Conservation (phyloP, 768 basidiomycete species). For the Kwoniella sp. region DNA sequence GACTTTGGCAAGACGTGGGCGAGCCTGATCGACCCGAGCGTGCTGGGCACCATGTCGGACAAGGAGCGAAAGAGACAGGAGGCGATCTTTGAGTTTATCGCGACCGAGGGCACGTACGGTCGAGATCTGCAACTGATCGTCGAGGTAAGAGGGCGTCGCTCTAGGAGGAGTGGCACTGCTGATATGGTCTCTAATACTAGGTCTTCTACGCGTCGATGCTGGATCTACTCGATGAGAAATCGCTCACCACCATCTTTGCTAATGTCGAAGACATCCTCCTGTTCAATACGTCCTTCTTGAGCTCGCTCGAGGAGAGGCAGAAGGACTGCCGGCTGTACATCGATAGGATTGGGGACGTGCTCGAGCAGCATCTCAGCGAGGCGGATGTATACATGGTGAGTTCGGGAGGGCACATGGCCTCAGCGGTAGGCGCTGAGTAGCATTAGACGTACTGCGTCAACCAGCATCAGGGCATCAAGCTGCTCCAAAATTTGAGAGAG, state of each 20-base stretch:
- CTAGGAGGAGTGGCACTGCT: neutral
- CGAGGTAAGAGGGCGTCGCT: slow-evolving; percentile 65
- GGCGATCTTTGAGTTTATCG: slow-evolving; percentile 91
- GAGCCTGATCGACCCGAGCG: slow-evolving; percentile 79
- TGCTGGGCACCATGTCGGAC: slow-evolving; percentile 71
- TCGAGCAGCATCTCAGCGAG: slow-evolving; percentile 67
- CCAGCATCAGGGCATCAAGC: slow-evolving; percentile 70
- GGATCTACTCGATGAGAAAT: slow-evolving; percentile 63
- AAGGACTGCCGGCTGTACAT: slow-evolving; percentile 87
- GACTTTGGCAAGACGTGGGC: slow-evolving; percentile 70
- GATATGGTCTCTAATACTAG: slow-evolving; percentile 50
- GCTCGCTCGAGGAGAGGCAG: slow-evolving; percentile 84
- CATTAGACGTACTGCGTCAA: slow-evolving; percentile 91
- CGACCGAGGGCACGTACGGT: slow-evolving; percentile 84
- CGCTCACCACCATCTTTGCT: slow-evolving; percentile 76
- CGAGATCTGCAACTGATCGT: slow-evolving; percentile 87
- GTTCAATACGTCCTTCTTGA: slow-evolving; percentile 80
- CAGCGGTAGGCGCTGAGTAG: too few relatives aligned
- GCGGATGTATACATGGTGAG: slow-evolving; percentile 76
- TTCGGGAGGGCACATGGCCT: neutral
- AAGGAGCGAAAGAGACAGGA: slow-evolving; percentile 84
- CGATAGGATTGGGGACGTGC: slow-evolving; percentile 78
- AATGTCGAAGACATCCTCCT: slow-evolving; percentile 90
- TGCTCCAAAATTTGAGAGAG: slow-evolving; percentile 68
- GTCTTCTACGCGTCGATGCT: slow-evolving; percentile 80